phyloP scores from a whole-genome alignment of 371 early-diverging fungal species.

The Mortierella sp. region DNA sequence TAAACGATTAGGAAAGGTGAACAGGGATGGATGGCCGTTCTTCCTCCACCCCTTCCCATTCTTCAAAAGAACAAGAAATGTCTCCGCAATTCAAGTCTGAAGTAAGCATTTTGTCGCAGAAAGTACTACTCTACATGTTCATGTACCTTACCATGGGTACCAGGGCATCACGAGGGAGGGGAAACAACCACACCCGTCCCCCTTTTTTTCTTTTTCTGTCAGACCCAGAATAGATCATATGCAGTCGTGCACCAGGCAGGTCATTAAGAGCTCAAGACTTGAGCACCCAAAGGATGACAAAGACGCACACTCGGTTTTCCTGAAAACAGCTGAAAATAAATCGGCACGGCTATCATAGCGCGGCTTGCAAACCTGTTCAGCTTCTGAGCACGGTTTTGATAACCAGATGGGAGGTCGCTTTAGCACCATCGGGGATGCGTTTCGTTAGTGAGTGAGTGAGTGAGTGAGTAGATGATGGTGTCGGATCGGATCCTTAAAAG shows the following conservation, averaged over 20 bases:
- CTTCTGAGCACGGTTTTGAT: no score
- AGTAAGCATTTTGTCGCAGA: background rate
- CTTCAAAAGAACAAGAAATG: background rate
- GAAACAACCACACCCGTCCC: background rate
- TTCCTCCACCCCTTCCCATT: background rate
- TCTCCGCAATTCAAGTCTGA: background rate
- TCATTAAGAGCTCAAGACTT: background rate
- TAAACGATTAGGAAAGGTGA: background rate
- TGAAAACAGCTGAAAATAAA: no score
- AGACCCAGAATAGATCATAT: background rate
- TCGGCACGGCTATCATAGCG: no score
- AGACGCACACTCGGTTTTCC: background rate
- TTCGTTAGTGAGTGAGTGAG: no score
- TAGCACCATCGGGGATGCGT: no score
- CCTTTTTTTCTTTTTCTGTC: background rate
- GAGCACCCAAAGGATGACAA: conserved; percentile 2
- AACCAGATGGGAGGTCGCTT: no score
- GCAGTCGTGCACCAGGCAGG: conserved; percentile 8
- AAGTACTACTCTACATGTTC: no score
- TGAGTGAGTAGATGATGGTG: no score
- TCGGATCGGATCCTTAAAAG: no score
- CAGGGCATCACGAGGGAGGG: background rate
- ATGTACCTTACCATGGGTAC: background rate
- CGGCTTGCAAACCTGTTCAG: no score
- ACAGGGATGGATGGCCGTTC: background rate